phyloP scores from a whole-genome alignment of 1,139 yeast species.

The Blastobotrys arbuscula region DNA sequence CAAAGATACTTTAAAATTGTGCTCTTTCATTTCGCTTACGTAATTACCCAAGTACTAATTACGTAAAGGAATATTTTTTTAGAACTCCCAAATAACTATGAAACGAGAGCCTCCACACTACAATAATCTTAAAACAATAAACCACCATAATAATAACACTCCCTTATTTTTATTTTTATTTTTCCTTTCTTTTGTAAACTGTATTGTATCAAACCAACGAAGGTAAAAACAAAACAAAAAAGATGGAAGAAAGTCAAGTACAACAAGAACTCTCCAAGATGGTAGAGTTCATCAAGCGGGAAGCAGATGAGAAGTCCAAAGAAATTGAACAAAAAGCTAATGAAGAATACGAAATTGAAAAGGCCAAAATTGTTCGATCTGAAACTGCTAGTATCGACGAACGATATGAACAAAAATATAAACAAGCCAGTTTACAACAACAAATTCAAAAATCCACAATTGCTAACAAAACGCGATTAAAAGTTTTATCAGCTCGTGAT shows the following conservation, averaged over 20 bases:
- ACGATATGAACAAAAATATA: conserved; percentile 72
- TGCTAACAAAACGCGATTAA: conserved; percentile 90
- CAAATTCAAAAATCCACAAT: conserved; percentile 94
- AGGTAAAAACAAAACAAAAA: neutral
- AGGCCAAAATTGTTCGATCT: conserved; percentile 86
- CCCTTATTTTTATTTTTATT: neutral
- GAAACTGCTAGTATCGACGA: conserved; percentile 88
- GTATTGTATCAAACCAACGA: neutral
- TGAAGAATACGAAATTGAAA: conserved; percentile 97
- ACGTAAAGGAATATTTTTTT: no score
- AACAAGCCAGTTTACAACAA: conserved; percentile 87
- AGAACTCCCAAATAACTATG: neutral
- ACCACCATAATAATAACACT: neutral
- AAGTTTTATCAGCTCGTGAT: conserved; percentile 82
- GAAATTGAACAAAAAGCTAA: conserved; percentile 94
- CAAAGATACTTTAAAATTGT: no score
- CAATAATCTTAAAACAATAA: no score
- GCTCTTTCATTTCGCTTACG: no score
- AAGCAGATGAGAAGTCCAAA: conserved; percentile 97
- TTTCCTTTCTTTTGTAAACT: neutral
- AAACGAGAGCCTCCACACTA: neutral
- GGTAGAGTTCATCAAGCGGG: conserved; percentile 98
- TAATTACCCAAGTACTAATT: no score
- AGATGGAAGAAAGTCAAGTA: conserved; percentile 31
- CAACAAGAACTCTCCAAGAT: conserved; percentile 93